Percentiles rank a stretch among this genome's conserved stretches.
These are phyloP conservation scores for Geosmithia morbida DNA, from an alignment of 2,329 filamentous ascomycete species.

Conservation along the genomic window DNA sequence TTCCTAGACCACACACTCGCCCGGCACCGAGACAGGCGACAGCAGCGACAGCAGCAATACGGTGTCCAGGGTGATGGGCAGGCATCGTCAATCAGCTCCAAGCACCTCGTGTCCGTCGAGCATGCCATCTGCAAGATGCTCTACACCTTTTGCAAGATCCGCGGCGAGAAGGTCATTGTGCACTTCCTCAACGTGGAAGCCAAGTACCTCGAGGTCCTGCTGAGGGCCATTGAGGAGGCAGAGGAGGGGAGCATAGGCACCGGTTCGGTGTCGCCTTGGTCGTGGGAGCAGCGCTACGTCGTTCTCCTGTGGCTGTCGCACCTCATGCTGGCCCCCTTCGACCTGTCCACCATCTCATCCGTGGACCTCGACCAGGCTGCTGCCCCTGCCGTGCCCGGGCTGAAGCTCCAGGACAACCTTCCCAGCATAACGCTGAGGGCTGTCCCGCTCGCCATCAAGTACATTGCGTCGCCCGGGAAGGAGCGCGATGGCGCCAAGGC, in stretches of 20 bases:
- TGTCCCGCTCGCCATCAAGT: constrained; percentile 54
- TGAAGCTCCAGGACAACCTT: constrained; percentile 42
- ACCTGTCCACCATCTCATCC: constrained; percentile 72
- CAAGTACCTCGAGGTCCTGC: constrained; percentile 65
- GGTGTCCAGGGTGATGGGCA: not conserved
- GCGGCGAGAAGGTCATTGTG: constrained; percentile 84
- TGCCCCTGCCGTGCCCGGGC: constrained; percentile 23
- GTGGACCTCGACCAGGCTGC: constrained; percentile 27
- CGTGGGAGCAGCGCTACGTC: constrained; percentile 83
- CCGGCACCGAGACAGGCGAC: constrained; percentile 14
- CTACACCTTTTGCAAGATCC: constrained; percentile 87
- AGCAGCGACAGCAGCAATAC: not conserved
- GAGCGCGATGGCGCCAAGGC: constrained; percentile 79
- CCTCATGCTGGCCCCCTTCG: constrained; percentile 75
- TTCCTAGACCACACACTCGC: constrained; percentile 52
- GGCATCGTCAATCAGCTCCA: constrained; percentile 6
- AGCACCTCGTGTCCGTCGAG: constrained; percentile 40
- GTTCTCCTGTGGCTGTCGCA: constrained; percentile 80
- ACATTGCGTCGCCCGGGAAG: constrained; percentile 65
- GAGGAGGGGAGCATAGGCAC: constrained; percentile 22
- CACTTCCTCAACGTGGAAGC: constrained; percentile 87
- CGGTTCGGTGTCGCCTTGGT: constrained; percentile 23
- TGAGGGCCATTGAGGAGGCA: constrained; percentile 56
- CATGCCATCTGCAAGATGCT: constrained; percentile 65
- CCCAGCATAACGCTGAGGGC: constrained; percentile 59